phyloP scores from a whole-genome alignment of 2,329 filamentous ascomycete genomes.

The Pseudogymnoascus sp. region DNA sequence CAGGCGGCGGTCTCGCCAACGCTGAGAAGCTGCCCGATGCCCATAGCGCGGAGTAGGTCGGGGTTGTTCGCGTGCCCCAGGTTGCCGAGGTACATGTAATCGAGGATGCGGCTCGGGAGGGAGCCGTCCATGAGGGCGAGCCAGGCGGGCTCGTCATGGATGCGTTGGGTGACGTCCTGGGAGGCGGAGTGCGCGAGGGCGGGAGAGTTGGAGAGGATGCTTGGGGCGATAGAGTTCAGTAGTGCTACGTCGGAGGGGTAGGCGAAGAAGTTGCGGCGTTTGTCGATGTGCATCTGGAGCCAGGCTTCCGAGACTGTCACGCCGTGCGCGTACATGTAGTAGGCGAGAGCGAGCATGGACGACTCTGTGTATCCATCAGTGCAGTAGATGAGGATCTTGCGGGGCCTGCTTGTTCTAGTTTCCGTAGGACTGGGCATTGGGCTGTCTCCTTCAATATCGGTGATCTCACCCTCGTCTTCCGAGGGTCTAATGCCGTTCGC shows the following conservation, averaged over 20 bases:
- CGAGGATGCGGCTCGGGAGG: slow-evolving; percentile 76
- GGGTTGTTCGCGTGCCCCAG: slow-evolving; percentile 91
- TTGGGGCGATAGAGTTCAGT: slow-evolving; percentile 65
- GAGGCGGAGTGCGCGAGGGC: slow-evolving; percentile 38
- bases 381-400: slow-evolving; percentile 83
- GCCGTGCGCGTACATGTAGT: slow-evolving; percentile 86
- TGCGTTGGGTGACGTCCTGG: slow-evolving; percentile 43
- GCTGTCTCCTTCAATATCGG: slow-evolving; percentile 45
- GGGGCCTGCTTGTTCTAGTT: slow-evolving; percentile 23
- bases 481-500: slow-evolving; percentile 52
- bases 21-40: slow-evolving; percentile 80
- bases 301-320: slow-evolving; percentile 75
- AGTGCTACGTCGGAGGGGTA: slow-evolving; percentile 85
- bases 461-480: slow-evolving; percentile 14
- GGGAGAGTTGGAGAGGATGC: slow-evolving; percentile 66
- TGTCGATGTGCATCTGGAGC: slow-evolving; percentile 72
- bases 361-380: slow-evolving; percentile 95
- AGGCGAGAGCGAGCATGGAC: slow-evolving; percentile 78
- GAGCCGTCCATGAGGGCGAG: slow-evolving; percentile 78
- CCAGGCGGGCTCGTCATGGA: slow-evolving; percentile 64
- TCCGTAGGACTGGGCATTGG: slow-evolving; percentile 35
- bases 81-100: slow-evolving; percentile 96
- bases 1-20: slow-evolving; percentile 85
- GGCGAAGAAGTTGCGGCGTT: slow-evolving; percentile 88
- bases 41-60: slow-evolving; percentile 66